Evolutionary conservation across 78 protist species (phyloP).

Genomic region (Planoprotostelium fungivorum): DNA sequence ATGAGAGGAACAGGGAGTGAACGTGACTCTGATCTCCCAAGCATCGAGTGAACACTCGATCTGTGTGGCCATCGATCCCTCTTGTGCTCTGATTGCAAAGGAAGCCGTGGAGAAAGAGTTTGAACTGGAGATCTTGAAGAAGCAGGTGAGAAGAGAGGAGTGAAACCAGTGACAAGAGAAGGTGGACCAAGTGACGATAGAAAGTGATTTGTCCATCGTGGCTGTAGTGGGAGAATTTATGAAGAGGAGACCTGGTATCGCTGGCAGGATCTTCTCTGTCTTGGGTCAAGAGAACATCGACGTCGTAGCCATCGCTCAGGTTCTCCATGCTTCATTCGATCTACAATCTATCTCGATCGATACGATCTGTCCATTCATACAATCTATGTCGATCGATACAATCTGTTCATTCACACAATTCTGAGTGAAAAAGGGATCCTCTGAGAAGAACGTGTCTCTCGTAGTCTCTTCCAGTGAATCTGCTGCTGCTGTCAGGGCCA

Average conservation of each 20-base stretch:
- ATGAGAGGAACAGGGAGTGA: not conserved
- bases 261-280: constrained; percentile 32
- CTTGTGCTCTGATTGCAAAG: constrained; percentile 2
- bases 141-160: not conserved
- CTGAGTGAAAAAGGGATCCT: too few relatives aligned
- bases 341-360: too few relatives aligned
- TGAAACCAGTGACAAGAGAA: too few relatives aligned
- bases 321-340: too few relatives aligned
- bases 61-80: constrained; percentile 22
- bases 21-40: constrained; percentile 28
- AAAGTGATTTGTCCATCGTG: constrained; percentile 20
- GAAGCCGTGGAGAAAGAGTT: constrained; percentile 20
- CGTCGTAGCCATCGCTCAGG: constrained; percentile 62
- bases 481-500: constrained; percentile 2
- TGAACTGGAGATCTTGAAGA: constrained; percentile 33
- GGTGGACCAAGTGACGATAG: not conserved
- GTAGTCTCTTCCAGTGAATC: constrained; percentile 18
- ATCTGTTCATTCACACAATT: too few relatives aligned
- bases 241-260: constrained; percentile 48
- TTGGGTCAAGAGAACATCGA: constrained; percentile 21
- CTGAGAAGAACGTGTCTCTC: constrained; percentile 43
- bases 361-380: too few relatives aligned
- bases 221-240: constrained; percentile 58
- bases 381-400: too few relatives aligned
- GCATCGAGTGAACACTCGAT: constrained; percentile 42